phyloP scores from a whole-genome alignment of 1,284 basidiomycete genomes.

The Flammula alnicola region DNA sequence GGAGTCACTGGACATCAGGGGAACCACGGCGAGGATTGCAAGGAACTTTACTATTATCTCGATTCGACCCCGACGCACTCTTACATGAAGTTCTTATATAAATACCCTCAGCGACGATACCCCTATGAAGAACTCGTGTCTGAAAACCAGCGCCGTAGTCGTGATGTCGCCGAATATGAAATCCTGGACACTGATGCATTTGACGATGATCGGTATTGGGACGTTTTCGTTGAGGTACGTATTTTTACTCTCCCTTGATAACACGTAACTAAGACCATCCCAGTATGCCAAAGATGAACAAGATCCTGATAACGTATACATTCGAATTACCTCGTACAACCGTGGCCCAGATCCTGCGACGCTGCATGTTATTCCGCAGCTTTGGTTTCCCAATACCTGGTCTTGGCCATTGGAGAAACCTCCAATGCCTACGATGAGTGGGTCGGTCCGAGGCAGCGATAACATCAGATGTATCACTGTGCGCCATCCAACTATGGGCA shows the following conservation, averaged over 20 bases:
- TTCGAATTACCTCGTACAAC: slow-evolving; percentile 97
- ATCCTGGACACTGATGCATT: slow-evolving; percentile 92
- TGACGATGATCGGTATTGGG: slow-evolving; percentile 96
- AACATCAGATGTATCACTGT: slow-evolving; percentile 73
- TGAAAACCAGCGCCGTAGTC: slow-evolving; percentile 82
- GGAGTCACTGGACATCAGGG: slow-evolving; percentile 96
- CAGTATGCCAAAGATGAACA: slow-evolving; percentile 98
- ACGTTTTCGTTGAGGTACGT: slow-evolving; percentile 91
- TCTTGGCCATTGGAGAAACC: slow-evolving; percentile 90
- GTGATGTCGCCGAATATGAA: slow-evolving; percentile 92
- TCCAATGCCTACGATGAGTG: slow-evolving; percentile 73
- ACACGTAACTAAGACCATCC: slow-evolving; percentile 13
- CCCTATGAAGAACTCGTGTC: slow-evolving; percentile 93
- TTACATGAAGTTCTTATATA: slow-evolving; percentile 99
- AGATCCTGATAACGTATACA: slow-evolving; percentile 85
- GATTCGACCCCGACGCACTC: slow-evolving; percentile 98
- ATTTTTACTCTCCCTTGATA: slow-evolving; percentile 18
- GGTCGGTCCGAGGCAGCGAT: slow-evolving; percentile 50
- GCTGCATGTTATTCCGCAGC: slow-evolving; percentile 91
- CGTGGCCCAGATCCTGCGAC: slow-evolving; percentile 96
- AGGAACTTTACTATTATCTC: slow-evolving; percentile 98
- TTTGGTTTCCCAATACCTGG: slow-evolving; percentile 99
- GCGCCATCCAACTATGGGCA: slow-evolving; percentile 76
- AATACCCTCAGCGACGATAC: slow-evolving; percentile 91
- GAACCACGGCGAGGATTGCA: slow-evolving; percentile 99